Base-by-base conservation (phyloP, 495 filamentous ascomycete species). In the Lindgomyces ingoldianus region DNA sequence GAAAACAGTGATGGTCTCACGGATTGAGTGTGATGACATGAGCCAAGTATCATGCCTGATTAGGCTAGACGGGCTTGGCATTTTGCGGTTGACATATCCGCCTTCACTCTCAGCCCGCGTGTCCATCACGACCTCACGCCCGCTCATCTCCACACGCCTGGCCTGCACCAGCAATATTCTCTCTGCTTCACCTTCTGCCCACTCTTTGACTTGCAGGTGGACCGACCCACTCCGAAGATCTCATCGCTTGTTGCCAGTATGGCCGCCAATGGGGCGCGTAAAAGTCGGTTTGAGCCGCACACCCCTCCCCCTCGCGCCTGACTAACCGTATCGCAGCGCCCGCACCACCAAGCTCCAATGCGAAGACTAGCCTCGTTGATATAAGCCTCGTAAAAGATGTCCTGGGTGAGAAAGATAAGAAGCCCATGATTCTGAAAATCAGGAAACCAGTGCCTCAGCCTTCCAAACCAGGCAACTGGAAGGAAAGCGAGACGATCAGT, bases 391-490 rank as follows among this genome's bases (percentile, higher is more conserved):
- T 63, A 11, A 62, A 64, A 42, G 48, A 46, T 18, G 47, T 22
- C 11, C 42, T 72, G 27, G 21, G 47, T 18, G 58, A 67, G 45
- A 57, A 63, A 11, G 57, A 60, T 11, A 69, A 72, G 64, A 72
- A 70, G 61, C n/a, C 62, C 6, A 24, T 67, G 29, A 68, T 47
- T 9, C 33, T 73, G 16, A 73, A 73, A 55, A 30, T 73, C 46
- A 69, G 67, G 57, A 70, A 71, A 46, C 45, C 68, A 1, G 57
- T 36, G 36, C 64, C 65, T 9, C 70, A 73, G 57, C 59, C 62
- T 24, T 65, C 68, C 18, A 55, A 65, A 22, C 57, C 70, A 14
- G 70, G 68, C n/a, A 73, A 71, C 53, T 73, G 70, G 70, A 71
- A 68, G 53, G 70, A 71, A 42, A 71, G 68, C 55, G 68, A 73